These are phyloP conservation scores for Helicocarpus griseus DNA, from an alignment of 2,329 filamentous ascomycete species.

Conservation along the genomic window DNA sequence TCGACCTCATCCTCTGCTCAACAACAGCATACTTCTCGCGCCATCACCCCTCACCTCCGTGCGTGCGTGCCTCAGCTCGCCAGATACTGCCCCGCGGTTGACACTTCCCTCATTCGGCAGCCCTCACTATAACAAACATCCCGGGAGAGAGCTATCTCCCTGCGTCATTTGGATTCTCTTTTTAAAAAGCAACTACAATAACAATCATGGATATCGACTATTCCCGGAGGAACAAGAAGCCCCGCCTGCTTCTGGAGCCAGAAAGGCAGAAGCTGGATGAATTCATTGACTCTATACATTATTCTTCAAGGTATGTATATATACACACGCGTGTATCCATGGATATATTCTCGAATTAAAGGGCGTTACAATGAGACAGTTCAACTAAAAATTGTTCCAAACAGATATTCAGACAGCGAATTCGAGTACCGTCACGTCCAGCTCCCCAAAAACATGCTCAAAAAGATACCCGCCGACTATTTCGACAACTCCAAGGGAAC, in stretches of 20 bases:
- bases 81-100: not conserved
- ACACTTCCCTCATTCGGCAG: not conserved
- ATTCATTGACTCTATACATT: conserved; percentile 88
- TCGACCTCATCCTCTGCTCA: not conserved
- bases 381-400: too few relatives aligned
- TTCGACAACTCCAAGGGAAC: conserved; percentile 84
- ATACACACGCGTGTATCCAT: not conserved
- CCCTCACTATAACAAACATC: not conserved
- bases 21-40: not conserved
- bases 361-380: too few relatives aligned
- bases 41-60: not conserved
- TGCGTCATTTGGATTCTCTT: not conserved
- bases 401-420: conserved; percentile 81
- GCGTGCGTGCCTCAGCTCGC: not conserved
- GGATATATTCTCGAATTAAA: too few relatives aligned
- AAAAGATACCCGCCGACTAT: conserved; percentile 90
- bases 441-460: conserved; percentile 95
- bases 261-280: conserved; percentile 82
- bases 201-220: conserved; percentile 57
- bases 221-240: conserved; percentile 75
- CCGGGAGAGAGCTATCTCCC: not conserved
- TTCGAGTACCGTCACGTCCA: conserved; percentile 98
- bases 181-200: not conserved
- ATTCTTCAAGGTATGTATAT: conserved; percentile 67
- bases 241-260: conserved; percentile 66